Evolutionary conservation across 192 early-diverging fungal species (phyloP).

Genomic region (Coemansia sp.): DNA sequence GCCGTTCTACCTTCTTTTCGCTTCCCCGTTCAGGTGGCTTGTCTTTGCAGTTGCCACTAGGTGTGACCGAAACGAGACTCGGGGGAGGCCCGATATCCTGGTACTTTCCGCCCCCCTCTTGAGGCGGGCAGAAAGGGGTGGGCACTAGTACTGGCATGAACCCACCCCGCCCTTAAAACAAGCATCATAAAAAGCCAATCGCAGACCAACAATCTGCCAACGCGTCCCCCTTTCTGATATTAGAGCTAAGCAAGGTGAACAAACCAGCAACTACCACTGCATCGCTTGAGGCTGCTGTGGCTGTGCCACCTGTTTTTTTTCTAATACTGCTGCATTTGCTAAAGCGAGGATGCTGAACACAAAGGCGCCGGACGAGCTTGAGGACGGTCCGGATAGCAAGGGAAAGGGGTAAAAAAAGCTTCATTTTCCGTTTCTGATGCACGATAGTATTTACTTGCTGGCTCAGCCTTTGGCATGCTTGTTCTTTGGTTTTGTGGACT

Average conservation of each 20-base stretch:
- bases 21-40: not conserved
- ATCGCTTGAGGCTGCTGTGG: constrained; percentile 10
- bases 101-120: not conserved
- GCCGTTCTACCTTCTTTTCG: not conserved
- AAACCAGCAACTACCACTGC: not conserved
- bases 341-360: constrained; percentile 5
- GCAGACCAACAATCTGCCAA: not conserved
- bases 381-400: constrained; percentile 13
- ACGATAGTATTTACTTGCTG: constrained; percentile 11
- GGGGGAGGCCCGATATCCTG: constrained; percentile 1
- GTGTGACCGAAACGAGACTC: not conserved
- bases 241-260: not conserved
- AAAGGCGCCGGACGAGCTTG: not conserved
- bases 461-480: not conserved
- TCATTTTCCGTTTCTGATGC: constrained; percentile 30
- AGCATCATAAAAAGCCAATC: not conserved
- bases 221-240: constrained; percentile 3
- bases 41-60: not conserved
- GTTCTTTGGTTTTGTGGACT: not conserved
- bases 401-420: constrained; percentile 9
- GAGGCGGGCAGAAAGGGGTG: not conserved
- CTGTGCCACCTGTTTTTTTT: constrained; percentile 19
- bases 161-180: not conserved
- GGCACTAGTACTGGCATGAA: not conserved
- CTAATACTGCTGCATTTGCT: not conserved